phyloP scores from a whole-genome alignment of 164 flowering plant species.

The Chimonanthus salicifolius region DNA sequence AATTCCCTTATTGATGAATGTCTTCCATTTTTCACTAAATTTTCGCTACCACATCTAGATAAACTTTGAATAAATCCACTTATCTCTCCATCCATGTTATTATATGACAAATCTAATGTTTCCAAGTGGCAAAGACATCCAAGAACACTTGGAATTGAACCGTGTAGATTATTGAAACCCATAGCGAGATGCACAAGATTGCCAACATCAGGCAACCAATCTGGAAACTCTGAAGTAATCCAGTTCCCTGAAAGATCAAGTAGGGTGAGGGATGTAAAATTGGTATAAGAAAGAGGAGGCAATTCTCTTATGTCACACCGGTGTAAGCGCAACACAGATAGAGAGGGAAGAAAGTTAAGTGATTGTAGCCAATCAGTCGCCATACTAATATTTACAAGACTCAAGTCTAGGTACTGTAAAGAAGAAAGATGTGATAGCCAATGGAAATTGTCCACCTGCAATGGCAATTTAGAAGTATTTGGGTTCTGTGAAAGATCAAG shows the following conservation, averaged over 20 bases:
- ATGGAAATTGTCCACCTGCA: not conserved
- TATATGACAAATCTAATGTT: not conserved
- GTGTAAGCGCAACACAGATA: not conserved
- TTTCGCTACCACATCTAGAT: not conserved
- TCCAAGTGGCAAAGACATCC: not conserved
- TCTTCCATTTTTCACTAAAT: not conserved
- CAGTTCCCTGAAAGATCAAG: not conserved
- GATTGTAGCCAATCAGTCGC: not conserved
- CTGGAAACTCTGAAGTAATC: not conserved
- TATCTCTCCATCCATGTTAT: not conserved
- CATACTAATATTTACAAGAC: not conserved
- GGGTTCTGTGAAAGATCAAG: not conserved
- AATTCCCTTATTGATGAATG: not conserved
- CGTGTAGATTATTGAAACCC: rapidly evolving
- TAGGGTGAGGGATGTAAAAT: not conserved
- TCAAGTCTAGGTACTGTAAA: not conserved
- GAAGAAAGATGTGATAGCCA: slow-evolving; percentile 10
- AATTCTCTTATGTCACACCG: not conserved
- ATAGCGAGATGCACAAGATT: not conserved
- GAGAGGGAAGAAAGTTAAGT: not conserved
- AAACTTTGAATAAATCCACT: not conserved
- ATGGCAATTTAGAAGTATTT: not conserved
- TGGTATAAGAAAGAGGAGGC: not conserved
- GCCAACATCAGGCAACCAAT: not conserved
- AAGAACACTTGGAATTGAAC: not conserved